Evolutionary conservation across 2,329 filamentous ascomycete species (phyloP).

Genomic region (Kalmusia sp.): DNA sequence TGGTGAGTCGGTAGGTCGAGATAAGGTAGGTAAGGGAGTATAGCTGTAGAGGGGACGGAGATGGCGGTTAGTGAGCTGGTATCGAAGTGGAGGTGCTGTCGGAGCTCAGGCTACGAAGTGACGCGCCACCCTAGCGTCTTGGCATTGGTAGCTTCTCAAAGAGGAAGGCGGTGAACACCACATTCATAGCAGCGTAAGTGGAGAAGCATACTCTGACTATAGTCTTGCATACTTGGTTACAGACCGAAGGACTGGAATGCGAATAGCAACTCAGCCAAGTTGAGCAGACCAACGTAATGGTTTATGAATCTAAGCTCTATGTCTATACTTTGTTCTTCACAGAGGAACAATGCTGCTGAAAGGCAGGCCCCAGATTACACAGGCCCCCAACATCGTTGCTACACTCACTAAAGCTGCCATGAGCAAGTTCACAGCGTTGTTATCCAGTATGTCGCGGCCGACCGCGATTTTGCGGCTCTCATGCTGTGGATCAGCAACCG

Average conservation of each 20-base stretch:
- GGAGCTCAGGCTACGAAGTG: conserved; percentile 8
- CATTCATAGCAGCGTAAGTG: no score
- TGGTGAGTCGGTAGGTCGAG: neutral
- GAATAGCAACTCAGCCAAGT: no score
- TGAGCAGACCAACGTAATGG: no score
- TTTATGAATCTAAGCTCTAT: no score
- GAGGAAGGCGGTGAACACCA: neutral
- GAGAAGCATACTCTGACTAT: no score
- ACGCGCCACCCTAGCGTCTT: conserved; percentile 7
- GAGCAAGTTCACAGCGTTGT: conserved; percentile 92
- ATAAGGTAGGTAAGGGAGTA: no score
- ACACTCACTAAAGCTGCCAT: conserved; percentile 88
- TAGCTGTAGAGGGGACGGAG: neutral
- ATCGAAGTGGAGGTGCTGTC: neutral
- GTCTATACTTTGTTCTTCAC: conserved; percentile 8
- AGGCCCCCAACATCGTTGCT: conserved; percentile 69
- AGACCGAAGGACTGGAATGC: no score
- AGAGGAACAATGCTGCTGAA: conserved; percentile 30
- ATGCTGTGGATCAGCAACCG: conserved; percentile 44
- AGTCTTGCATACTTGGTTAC: no score
- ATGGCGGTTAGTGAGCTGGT: neutral
- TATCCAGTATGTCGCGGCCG: conserved; percentile 79
- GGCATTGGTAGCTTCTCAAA: conserved; percentile 4
- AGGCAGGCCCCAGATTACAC: conserved; percentile 40
- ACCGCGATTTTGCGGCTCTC: conserved; percentile 65